Evolutionary conservation across 495 filamentous ascomycete species (phyloP).

Genomic region (Friedmanniomyces simplex): DNA sequence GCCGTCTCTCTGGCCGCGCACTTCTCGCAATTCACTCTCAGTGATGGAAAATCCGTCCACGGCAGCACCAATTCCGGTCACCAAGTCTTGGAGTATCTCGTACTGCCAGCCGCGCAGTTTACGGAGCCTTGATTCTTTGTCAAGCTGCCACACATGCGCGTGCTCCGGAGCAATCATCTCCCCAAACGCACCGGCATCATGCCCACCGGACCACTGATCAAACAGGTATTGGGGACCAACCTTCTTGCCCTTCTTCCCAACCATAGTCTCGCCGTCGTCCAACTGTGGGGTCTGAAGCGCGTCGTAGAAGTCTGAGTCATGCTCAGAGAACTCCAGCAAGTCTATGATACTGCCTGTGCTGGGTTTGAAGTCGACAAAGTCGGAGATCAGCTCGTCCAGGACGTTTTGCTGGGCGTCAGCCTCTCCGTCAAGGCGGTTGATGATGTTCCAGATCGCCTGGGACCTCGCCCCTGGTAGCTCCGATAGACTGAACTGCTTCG

Average conservation of each 20-base stretch:
- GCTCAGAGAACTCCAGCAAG: slow-evolving; percentile 50
- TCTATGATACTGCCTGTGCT: slow-evolving; percentile 40
- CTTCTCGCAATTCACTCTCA: slow-evolving; percentile 31
- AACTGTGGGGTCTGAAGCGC: slow-evolving; percentile 42
- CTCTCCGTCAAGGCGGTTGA: slow-evolving; percentile 32
- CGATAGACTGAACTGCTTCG: slow-evolving; percentile 37
- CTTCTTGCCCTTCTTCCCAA: slow-evolving; percentile 39
- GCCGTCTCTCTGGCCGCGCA: slow-evolving; percentile 38
- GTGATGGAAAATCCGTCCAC: slow-evolving; percentile 36
- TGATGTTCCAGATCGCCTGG: slow-evolving; percentile 30
- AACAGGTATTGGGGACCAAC: slow-evolving; percentile 45
- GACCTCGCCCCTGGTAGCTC: slow-evolving; percentile 34
- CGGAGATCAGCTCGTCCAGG: slow-evolving; percentile 24
- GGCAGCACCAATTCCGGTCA: slow-evolving; percentile 31
- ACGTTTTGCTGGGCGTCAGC: slow-evolving; percentile 18
- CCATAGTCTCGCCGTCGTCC: slow-evolving; percentile 35
- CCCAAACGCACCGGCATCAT: slow-evolving; percentile 36
- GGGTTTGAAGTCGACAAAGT: slow-evolving; percentile 18
- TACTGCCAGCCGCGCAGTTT: slow-evolving; percentile 39
- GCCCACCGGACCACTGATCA: slow-evolving; percentile 45
- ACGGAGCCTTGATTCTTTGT: slow-evolving; percentile 27
- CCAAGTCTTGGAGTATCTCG: slow-evolving; percentile 41
- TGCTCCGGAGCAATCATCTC: not conserved
- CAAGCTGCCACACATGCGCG: slow-evolving; percentile 45
- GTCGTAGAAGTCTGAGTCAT: slow-evolving; percentile 44